A percentile compares a stretch with the other conserved stretches of the same genome.
Evolutionary conservation across 129 eudicot genomes (phyloP).

Genomic region (Flaveria trinervia): DNA sequence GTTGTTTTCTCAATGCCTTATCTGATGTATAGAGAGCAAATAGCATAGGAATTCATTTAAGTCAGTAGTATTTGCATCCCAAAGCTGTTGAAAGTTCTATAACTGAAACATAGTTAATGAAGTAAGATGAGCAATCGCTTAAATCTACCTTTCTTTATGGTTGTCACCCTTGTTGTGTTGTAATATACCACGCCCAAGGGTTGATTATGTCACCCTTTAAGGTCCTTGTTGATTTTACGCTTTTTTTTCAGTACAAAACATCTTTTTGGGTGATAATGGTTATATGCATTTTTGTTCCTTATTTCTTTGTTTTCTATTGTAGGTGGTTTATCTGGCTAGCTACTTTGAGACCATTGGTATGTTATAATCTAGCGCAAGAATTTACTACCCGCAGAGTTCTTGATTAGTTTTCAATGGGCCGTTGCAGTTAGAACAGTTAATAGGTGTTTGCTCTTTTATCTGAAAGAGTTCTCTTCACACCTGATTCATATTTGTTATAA

Average conservation of each 20-base stretch:
- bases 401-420: slow-evolving; percentile 12
- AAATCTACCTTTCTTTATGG: background rate
- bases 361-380: slow-evolving; percentile 2
- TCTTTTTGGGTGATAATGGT: background rate
- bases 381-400: background rate
- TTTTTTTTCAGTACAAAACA: slow-evolving; percentile 7
- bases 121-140: background rate
- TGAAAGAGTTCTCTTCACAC: slow-evolving; percentile 17
- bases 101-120: background rate
- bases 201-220: background rate
- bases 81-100: background rate
- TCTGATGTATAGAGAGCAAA: background rate
- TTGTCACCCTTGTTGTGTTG: background rate
- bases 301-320: slow-evolving; percentile 19
- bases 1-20: background rate
- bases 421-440: slow-evolving; percentile 19
- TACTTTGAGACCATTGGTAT: slow-evolving; percentile 22
- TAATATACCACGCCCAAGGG: background rate
- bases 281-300: background rate
- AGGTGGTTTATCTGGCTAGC: slow-evolving; percentile 42
- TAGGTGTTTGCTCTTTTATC: slow-evolving; percentile 10
- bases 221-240: background rate
- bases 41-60: background rate
- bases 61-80: background rate
- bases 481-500: slow-evolving; percentile 15